Base-by-base conservation (phyloP, 164 flowering plant genomes). In the Protea cynaroides region DNA sequence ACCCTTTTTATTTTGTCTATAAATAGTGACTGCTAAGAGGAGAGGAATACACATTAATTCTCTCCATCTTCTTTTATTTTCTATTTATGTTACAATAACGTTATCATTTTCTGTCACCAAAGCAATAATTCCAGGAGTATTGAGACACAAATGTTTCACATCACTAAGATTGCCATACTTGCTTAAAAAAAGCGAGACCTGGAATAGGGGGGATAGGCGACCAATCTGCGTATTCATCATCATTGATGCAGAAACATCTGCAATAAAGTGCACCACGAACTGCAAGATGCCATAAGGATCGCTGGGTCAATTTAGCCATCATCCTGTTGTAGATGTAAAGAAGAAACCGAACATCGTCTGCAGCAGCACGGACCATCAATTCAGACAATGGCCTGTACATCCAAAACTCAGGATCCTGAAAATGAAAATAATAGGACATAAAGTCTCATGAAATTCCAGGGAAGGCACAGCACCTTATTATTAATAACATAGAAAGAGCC, bases 291-390 rank as follows among this genome's bases (percentile, higher is more conserved):
- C 95, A 90, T 71, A 85, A 68, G 49, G 97, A 89, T 74, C 68
- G 78, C 21, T 81, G 51, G 54, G 80, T 85, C 71, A 90, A 69
- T 72, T 83, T 90, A 65, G 75, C 84, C 88, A 90, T 84, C 91
- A 94, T 86, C 76, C 84, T 87, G 66, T 87, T 80, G 72, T 90
- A 90, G 62, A 94, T 85, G 67, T 73, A 72, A 18, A 82, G 89
- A 65, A 94, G 96, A 85, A 90, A 94, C 34, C 97, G 96, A 43
- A 94, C 98, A 81, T 94, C 98, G 83, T 90, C 97, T 37, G 90
- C 87, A 69, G 98, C 96, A 56, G 97, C 92, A 59, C 92, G 90
- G 72, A 89, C 69, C 98, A 94, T 94, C 67, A 78, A 75, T 62
- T 89, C 95, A 64, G 92, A 79, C 59, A 94, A 73, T 63, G 97